Evolutionary conservation across 331 rosid genomes (phyloP).

Genomic region (Prunus yedoensis): DNA sequence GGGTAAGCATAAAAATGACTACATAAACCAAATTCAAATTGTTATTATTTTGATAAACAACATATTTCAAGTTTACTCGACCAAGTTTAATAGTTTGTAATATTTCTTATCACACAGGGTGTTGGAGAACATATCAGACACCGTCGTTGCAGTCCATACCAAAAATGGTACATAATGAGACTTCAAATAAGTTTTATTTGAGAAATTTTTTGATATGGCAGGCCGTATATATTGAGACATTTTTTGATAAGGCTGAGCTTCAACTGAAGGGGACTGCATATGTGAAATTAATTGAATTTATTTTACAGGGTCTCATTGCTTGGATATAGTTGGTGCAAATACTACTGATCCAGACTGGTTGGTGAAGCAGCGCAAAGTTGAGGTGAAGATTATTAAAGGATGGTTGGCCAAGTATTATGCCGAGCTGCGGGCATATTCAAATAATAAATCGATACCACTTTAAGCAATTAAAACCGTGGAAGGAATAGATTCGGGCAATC

Average conservation of each 20-base stretch:
- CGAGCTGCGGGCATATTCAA: conserved; percentile 30
- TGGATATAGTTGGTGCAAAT: conserved; percentile 41
- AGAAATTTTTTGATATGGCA: too few species aligned
- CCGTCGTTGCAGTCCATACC: conserved; percentile 50
- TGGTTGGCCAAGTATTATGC: conserved; percentile 58
- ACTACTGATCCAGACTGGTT: conserved; percentile 71
- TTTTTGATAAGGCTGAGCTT: too few species aligned
- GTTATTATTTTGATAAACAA: not conserved
- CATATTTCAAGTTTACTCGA: too few species aligned
- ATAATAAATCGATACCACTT: not conserved
- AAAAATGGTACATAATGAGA: conserved; percentile 45
- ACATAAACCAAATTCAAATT: not conserved
- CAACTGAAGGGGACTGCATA: too few species aligned
- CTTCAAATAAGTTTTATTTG: too few species aligned
- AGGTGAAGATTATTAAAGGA: conserved; percentile 43
- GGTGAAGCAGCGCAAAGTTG: conserved; percentile 49
- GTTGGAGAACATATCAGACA: conserved; percentile 60
- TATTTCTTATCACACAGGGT: conserved; percentile 44
- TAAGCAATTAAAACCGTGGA: not conserved
- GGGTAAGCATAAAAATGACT: conserved; percentile 36
- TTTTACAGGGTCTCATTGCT: conserved; percentile 73
- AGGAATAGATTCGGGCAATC: not conserved
- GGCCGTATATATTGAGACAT: not conserved
- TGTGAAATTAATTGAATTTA: not conserved
- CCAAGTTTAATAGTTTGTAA: not conserved